Base-by-base conservation (phyloP, 2,329 filamentous ascomycete genomes). In the Sporothrix variecibatus region DNA sequence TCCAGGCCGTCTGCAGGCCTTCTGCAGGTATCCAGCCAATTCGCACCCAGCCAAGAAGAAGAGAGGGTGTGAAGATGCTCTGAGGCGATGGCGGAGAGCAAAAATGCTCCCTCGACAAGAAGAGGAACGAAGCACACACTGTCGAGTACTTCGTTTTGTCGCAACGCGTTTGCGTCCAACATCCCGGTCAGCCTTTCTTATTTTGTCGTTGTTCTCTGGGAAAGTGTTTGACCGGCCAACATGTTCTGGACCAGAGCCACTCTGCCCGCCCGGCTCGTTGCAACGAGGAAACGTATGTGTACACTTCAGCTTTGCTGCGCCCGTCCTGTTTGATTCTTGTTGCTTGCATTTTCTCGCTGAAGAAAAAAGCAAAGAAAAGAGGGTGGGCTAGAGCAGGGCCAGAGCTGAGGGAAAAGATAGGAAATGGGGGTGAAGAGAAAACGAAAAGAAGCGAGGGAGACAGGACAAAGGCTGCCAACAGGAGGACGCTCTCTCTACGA, bases 21-120 rank as follows among this genome's bases (percentile, higher is more conserved):
- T 53, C 67, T 69, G 67, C 67, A 69, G 46, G 67, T 38, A 49
- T 5, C 67, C 67, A 53, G 67, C 67, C 67, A 68, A 68, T 68
- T 43, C 43, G 23, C 43, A 9, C 17, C 17, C 65, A 12, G 43
- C 65, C 65, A 34, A 51, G 43, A 31, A 12, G 15, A 23, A 34
- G 43, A 34, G 40, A 51, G 43, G 28, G 62, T 43, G 38, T 67
- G 62, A 28, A 43, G 38, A 43, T 28, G 23, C 62, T 46, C 8
- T 46, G 23, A 28, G 23, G 26, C 12, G 28, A 17, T 34, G 17
- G 40, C 26, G 31, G 43, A 51, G 23, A 51, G 26, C 15, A 28
- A 17, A 5, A n/a, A 23, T 56, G 23, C 11, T 56, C 26, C 8
- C 12, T 62, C 28, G 12, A 8, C 1, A 20, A 12, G 26, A 65